Evolutionary conservation across 495 filamentous ascomycete genomes (phyloP).

Genomic region (Hypoxylon trugodes): DNA sequence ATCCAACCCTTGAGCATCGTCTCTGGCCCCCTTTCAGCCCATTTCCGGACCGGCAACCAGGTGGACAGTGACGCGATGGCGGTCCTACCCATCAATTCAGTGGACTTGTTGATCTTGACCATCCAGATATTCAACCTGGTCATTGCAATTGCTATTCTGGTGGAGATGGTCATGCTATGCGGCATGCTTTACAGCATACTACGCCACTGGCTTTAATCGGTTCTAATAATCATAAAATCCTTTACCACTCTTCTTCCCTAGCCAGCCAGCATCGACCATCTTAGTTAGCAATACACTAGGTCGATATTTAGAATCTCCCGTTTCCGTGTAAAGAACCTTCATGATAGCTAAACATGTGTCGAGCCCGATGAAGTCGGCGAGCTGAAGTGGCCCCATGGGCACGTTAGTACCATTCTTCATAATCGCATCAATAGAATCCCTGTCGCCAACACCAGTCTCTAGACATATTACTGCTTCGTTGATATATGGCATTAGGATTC

Average conservation of each 20-base stretch:
- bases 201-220: no score
- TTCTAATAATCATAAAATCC: conserved; percentile 90
- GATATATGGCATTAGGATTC: conserved; percentile 99
- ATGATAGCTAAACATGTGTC: conserved; percentile 98
- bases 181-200: background rate
- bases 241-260: conserved; percentile 97
- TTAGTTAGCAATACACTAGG: conserved; percentile 84
- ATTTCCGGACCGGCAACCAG: no score
- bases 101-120: no score
- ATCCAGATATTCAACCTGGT: no score
- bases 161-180: background rate
- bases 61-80: no score
- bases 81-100: no score
- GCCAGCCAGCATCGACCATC: conserved; percentile 98
- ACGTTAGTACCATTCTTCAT: conserved; percentile 99
- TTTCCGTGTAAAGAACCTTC: conserved; percentile 92
- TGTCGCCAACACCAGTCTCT: conserved; percentile 87
- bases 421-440: conserved; percentile 92
- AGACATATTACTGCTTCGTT: conserved; percentile 98
- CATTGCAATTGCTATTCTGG: no score
- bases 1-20: no score
- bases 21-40: no score
- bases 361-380: conserved; percentile 97
- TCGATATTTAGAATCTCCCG: conserved; percentile 93
- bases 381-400: conserved; percentile 92